Base-by-base conservation (phyloP, 441 rosid genomes). In the Kokia cookei region DNA sequence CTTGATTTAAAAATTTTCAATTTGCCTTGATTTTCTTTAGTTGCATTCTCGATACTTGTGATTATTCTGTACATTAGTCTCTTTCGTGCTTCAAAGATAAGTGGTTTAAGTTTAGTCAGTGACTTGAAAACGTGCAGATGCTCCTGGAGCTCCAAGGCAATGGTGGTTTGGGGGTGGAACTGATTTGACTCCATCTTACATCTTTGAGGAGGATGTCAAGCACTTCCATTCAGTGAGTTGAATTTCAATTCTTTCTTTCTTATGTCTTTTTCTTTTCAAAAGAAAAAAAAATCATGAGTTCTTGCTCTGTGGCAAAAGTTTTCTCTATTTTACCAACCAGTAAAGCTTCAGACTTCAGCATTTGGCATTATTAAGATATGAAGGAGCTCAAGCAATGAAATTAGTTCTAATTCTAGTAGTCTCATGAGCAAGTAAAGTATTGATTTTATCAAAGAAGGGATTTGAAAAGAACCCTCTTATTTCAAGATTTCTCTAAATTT, bases 91-190 rank as follows among this genome's bases (percentile, higher is more conserved):
- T 32, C 11, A 1, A 62, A 2, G 22, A 14, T 51, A 43, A 4
- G 53, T 10, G 9, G 27, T 24, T 15, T 47, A 37, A n/a, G 43
- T 77, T 42, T 42, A 58, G 26, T 60, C 61, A 17, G 58, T 45
- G 60, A 26, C 57, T 43, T 11, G n/a, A 15, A 45, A 60, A 55
- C 29, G 54, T 35, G 78, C 78, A 96, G 99, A 96, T 87, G 73
- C 73, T 75, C 98, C 97, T 70, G 99, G 99, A 84, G 98, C 98
- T 66, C 98, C 98, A 1, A 84, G 91, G 83, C 97, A 92, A 70
- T 96, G 99, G 99, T 96, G 99, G 99, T 93, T 96, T 78, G 98
- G 99, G 43, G 98, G 99, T 73, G 99, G 99, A 24, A 96, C 99
- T 74, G 99, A 96, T 86, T 87, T 96, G 40, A 93, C 99, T 58